phyloP scores from a whole-genome alignment of 805 yeast species.

The Cyberlindnera veronae region DNA sequence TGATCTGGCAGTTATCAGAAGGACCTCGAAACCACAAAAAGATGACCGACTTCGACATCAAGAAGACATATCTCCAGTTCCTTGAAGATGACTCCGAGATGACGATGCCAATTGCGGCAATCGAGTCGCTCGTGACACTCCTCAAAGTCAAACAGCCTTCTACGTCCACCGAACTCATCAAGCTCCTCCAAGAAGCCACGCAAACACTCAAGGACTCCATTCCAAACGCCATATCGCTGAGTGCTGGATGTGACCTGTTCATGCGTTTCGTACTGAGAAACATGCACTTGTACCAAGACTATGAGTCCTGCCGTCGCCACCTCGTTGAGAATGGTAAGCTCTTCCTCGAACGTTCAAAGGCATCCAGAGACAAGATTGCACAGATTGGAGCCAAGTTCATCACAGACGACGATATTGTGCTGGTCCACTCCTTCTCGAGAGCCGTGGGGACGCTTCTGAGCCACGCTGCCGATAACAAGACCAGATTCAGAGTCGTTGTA shows the following conservation, averaged over 20 bases:
- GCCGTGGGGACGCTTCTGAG: slow-evolving; percentile 76
- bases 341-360: slow-evolving; percentile 88
- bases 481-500: slow-evolving; percentile 84
- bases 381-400: slow-evolving; percentile 84
- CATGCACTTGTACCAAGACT: slow-evolving; percentile 81
- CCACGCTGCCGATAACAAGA: slow-evolving; percentile 71
- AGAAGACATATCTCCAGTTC: slow-evolving; percentile 72
- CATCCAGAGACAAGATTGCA: slow-evolving; percentile 83
- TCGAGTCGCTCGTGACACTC: slow-evolving; percentile 86
- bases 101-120: slow-evolving; percentile 99
- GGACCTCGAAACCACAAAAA: not conserved
- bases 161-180: slow-evolving; percentile 90
- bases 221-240: slow-evolving; percentile 85
- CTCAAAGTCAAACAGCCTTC: slow-evolving; percentile 80
- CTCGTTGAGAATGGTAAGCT: slow-evolving; percentile 91
- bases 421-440: slow-evolving; percentile 90
- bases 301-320: slow-evolving; percentile 89
- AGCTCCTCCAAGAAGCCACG: slow-evolving; percentile 72
- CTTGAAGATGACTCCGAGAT: slow-evolving; percentile 89
- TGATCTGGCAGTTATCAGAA: not conserved
- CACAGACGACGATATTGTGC: slow-evolving; percentile 85
- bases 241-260: slow-evolving; percentile 97
- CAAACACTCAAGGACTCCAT: slow-evolving; percentile 71
- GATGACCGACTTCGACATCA: slow-evolving; percentile 66
- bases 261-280: slow-evolving; percentile 90